These are phyloP conservation scores for Saccharomyces hybrid DNA, from an alignment of 1,139 yeast species.

Conservation along the genomic window DNA sequence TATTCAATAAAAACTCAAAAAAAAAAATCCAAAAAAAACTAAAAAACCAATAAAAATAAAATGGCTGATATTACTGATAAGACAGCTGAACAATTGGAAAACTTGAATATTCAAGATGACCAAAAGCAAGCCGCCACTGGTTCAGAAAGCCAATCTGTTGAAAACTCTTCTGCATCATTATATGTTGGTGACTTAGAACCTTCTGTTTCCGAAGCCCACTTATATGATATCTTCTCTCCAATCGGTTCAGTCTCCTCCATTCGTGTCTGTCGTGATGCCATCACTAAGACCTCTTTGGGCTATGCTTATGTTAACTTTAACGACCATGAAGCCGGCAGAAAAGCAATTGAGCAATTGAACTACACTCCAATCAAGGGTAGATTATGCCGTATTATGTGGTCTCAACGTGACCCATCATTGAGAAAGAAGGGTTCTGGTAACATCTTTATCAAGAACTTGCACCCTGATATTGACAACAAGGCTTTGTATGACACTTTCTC, in stretches of 20 bases:
- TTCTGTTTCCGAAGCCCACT: conserved; percentile 85
- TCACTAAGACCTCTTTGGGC: conserved; percentile 93
- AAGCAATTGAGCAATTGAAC: conserved; percentile 93
- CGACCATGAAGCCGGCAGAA: conserved; percentile 83
- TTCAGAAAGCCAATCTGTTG: conserved; percentile 30
- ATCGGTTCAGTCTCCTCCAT: conserved; percentile 94
- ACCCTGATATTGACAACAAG: conserved; percentile 97
- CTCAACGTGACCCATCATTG: conserved; percentile 95
- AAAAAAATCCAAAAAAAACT: conserved; percentile 12
- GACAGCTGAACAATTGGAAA: conserved; percentile 35
- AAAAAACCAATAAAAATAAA: conserved; percentile 22
- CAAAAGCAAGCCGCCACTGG: conserved; percentile 22
- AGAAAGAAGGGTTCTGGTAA: conserved; percentile 97
- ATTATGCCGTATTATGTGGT: conserved; percentile 99
- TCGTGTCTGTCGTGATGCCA: conserved; percentile 98
- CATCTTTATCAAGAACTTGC: conserved; percentile 96
- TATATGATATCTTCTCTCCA: conserved; percentile 91
- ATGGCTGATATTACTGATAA: conserved; percentile 38
- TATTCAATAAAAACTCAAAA: conserved; percentile 13
- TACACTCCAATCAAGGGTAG: conserved; percentile 90
- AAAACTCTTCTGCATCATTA: conserved; percentile 65
- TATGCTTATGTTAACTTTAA: conserved; percentile 98
- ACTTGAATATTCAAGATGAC: conserved; percentile 34
- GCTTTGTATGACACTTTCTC: conserved; percentile 97
- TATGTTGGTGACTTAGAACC: conserved; percentile 98